Conservation (phyloP, 192 early-diverging fungal genomes). For the Pilobolus umbonatus region DNA sequence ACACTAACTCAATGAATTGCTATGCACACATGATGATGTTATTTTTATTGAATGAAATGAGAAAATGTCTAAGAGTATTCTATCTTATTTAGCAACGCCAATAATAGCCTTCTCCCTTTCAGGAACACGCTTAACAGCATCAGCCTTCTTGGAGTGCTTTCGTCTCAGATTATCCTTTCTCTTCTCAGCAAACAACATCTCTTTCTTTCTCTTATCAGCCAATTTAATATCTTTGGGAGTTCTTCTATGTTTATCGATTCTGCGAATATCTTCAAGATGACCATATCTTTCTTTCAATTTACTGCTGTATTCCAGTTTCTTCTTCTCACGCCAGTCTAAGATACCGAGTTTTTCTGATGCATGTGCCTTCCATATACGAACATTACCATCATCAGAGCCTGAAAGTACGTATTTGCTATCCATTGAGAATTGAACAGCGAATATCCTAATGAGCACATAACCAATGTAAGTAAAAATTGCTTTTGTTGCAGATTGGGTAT, state of each 20-base stretch:
- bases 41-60: no score
- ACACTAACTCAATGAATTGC: no score
- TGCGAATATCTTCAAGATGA: constrained; percentile 83
- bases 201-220: constrained; percentile 73
- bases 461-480: not conserved
- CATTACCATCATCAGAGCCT: constrained; percentile 96
- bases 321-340: constrained; percentile 72
- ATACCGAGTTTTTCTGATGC: constrained; percentile 77
- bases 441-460: constrained; percentile 79
- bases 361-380: constrained; percentile 94
- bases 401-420: constrained; percentile 93
- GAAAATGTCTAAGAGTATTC: not conserved
- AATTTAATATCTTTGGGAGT: constrained; percentile 80
- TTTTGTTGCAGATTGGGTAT: not conserved
- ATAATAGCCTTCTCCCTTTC: constrained; percentile 72
- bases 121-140: constrained; percentile 50
- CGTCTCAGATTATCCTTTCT: constrained; percentile 87
- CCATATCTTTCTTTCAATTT: constrained; percentile 92
- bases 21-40: no score
- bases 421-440: constrained; percentile 90
- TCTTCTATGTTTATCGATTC: constrained; percentile 82
- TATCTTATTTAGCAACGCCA: constrained; percentile 49
- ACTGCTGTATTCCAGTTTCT: constrained; percentile 73
- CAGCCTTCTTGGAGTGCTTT: constrained; percentile 73
- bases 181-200: constrained; percentile 76